Conservation (phyloP, 2,329 filamentous ascomycete species). For the Microsporum canis region DNA sequence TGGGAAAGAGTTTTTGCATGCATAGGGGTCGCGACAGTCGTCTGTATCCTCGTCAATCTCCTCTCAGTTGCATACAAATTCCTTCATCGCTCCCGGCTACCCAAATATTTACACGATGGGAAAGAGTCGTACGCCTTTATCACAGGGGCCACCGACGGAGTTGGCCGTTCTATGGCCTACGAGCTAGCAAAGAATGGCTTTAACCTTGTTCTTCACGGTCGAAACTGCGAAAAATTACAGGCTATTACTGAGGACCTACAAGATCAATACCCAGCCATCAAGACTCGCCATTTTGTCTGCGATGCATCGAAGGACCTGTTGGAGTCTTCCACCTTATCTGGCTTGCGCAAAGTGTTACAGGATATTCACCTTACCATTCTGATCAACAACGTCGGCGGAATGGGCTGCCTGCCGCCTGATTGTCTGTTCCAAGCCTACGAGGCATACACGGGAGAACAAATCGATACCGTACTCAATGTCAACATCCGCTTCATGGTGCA, state of each 20-base stretch:
- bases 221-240: slow-evolving; percentile 40
- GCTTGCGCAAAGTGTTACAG: slow-evolving; percentile 21
- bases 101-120: slow-evolving; percentile 14
- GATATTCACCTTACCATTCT: slow-evolving; percentile 41
- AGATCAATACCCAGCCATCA: slow-evolving; percentile 29
- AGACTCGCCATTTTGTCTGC: slow-evolving; percentile 34
- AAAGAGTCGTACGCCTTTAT: slow-evolving; percentile 37
- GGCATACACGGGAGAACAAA: slow-evolving; percentile 25
- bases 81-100: slow-evolving; percentile 14
- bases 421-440: slow-evolving; percentile 29
- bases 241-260: slow-evolving; percentile 32
- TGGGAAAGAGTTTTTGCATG: background rate
- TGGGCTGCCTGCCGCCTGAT: slow-evolving; percentile 10
- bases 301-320: slow-evolving; percentile 31
- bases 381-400: slow-evolving; percentile 47
- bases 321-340: background rate
- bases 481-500: slow-evolving; percentile 43
- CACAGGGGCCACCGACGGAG: slow-evolving; percentile 46
- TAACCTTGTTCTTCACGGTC: slow-evolving; percentile 49
- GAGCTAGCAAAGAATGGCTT: slow-evolving; percentile 44
- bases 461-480: slow-evolving; percentile 36
- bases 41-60: slow-evolving; percentile 8
- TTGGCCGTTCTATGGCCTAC: slow-evolving; percentile 41
- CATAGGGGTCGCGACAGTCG: slow-evolving; percentile 8
- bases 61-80: slow-evolving; percentile 11